Base-by-base conservation (phyloP, 176 grass and related monocot species). In the Musa beccarii region DNA sequence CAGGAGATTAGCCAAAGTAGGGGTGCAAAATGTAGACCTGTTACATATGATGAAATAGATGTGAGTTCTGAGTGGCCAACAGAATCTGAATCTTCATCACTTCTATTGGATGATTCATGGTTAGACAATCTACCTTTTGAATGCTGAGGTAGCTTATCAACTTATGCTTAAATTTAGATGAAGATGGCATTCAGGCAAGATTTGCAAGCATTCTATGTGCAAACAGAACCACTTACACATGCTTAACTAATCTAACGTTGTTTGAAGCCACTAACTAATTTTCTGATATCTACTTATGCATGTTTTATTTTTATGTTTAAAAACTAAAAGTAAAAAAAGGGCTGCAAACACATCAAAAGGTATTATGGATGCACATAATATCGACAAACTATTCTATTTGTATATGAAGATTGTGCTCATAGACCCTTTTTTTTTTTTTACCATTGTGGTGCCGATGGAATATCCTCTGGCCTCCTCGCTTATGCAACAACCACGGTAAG, bases 81-180 rank as follows among this genome's bases (percentile, higher is more conserved):
- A 57, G 77, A 79, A 49, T 79, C 25, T 49, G 77, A 79, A 69
- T 79, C 65, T 69, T 79, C 66, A 15, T 79, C 77, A 69, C 77
- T 79, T 49, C 24, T 49, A 23, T 70, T 79, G 16, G 77, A 70
- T 50, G 77, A 79, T 79, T 79, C 77, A 49, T 79, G 77, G 77
- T 70, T 79, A 22, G 77, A 79, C 53, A 59, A 79, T 79, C 28
- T 79, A 55, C 65, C 66, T 14, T 17, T 79, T 79, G 77, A 56
- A 43, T 68, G 52, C 15, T 69, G 53, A 70, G 51, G 64, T 69
- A 69, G 24, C 66, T 23, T 53, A 56, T 59, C 66, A 59, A 56
- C 3, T 79, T 69, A 53, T 49, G 77, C 69, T 69, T 79, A 79
- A 70, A 57, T 57, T 56, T 13, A 22, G 20, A 61, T 19, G 21